phyloP scores from a whole-genome alignment of 139 green algal genomes.

The Tetradesmus lagerheimii region DNA sequence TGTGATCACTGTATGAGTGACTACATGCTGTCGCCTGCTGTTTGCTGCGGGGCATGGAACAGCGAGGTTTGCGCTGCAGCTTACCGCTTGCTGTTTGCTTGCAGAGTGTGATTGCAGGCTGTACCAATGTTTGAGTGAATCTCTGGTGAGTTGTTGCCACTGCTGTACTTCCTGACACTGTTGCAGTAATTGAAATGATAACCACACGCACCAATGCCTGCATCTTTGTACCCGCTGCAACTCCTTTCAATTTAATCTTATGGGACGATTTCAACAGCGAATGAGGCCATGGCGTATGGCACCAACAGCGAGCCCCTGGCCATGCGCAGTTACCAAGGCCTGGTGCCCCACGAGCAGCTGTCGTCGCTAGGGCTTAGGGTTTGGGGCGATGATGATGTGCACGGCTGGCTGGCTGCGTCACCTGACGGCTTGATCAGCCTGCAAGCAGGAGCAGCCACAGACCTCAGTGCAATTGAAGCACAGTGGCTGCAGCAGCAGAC shows the following conservation, averaged over 20 bases:
- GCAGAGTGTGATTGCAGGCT: no score
- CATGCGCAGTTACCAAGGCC: neutral
- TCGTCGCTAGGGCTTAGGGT: neutral
- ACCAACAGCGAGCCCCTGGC: neutral
- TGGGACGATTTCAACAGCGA: no score
- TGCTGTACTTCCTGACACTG: no score
- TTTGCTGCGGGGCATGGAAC: no score
- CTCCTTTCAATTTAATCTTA: neutral
- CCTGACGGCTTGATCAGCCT: conserved; percentile 34
- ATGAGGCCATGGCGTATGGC: conserved; percentile 16
- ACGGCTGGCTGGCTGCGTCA: conserved; percentile 45
- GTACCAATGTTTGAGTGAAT: no score
- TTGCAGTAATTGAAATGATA: no score
- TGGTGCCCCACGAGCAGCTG: conserved; percentile 1
- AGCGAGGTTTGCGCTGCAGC: no score
- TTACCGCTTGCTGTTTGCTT: no score
- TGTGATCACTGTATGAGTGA: no score
- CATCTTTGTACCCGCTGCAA: neutral
- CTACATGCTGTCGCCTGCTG: neutral
- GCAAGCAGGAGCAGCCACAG: neutral
- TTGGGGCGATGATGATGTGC: neutral
- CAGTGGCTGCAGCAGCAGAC: conserved; percentile 32
- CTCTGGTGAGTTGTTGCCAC: no score
- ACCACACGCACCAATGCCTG: no score
- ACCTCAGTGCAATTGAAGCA: neutral